Conservation (phyloP, 305 asterid genomes). For the Rubia occidens region DNA sequence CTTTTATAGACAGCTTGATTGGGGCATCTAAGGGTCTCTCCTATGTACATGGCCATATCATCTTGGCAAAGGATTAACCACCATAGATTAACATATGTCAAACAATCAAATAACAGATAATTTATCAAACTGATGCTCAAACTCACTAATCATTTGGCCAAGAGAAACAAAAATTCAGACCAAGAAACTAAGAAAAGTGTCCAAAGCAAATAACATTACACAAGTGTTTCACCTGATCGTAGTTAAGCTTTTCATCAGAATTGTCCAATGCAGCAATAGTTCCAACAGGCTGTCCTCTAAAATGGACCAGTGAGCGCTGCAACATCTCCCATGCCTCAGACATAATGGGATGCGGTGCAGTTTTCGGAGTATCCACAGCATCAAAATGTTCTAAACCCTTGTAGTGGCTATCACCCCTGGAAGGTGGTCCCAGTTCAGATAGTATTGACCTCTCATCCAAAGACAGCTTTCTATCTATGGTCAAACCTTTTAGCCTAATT, state of each 20-base stretch:
- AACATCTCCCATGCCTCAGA: constrained; percentile 79
- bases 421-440: constrained; percentile 40
- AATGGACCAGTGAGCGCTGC: constrained; percentile 60
- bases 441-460: constrained; percentile 55
- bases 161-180: neutral
- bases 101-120: neutral
- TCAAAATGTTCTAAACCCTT: constrained; percentile 50
- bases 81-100: neutral
- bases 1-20: no score
- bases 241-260: constrained; percentile 75
- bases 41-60: no score
- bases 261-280: constrained; percentile 75
- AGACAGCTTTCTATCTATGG: constrained; percentile 64
- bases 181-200: neutral
- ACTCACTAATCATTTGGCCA: neutral
- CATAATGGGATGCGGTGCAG: constrained; percentile 59
- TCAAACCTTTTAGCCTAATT: constrained; percentile 38
- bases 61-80: neutral
- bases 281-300: constrained; percentile 82
- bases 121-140: neutral
- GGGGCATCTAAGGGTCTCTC: no score
- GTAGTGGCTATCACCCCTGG: constrained; percentile 35
- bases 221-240: constrained; percentile 59
- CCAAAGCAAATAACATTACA: neutral
- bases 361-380: constrained; percentile 44